These are phyloP conservation scores for Talaromyces nanjingensis DNA, from an alignment of 495 filamentous ascomycete genomes.

Conservation along the genomic window DNA sequence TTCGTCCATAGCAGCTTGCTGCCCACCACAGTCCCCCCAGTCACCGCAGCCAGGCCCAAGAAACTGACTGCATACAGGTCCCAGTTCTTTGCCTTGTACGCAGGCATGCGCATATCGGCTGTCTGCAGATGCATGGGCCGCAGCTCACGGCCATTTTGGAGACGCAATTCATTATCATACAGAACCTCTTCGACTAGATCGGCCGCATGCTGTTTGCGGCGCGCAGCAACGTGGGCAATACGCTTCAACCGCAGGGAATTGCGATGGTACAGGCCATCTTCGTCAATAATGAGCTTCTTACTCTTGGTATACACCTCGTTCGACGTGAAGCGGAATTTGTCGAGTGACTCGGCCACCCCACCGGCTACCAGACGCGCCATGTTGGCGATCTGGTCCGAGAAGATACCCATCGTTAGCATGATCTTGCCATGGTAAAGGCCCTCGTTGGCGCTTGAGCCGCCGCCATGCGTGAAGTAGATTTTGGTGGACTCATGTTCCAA, in stretches of 20 bases:
- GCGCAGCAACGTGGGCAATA: conserved; percentile 25
- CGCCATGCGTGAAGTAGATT: conserved; percentile 30
- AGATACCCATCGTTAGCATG: conserved; percentile 26
- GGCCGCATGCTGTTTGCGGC: conserved; percentile 26
- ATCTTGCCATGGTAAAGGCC: conserved; percentile 27
- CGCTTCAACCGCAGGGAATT: conserved; percentile 24
- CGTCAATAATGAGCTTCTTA: conserved; percentile 16
- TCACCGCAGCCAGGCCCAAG: conserved; percentile 10
- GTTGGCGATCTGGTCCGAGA: conserved; percentile 29
- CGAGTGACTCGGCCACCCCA: conserved; percentile 21
- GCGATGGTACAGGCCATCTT: conserved; percentile 12
- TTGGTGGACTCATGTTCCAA: conserved; percentile 20
- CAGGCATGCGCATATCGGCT: conserved; percentile 31
- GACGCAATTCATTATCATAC: conserved; percentile 25
- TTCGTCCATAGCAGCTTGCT: conserved; percentile 11
- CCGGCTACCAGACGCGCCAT: conserved; percentile 21
- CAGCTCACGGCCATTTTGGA: conserved; percentile 12
- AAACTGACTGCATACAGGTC: conserved; percentile 13
- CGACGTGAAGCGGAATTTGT: conserved; percentile 26
- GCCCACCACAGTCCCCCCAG: conserved; percentile 6
- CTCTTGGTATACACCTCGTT: conserved; percentile 20
- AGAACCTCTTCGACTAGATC: conserved; percentile 34
- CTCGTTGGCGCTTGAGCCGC: conserved; percentile 29
- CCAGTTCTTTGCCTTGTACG: conserved; percentile 28
- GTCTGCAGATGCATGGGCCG: conserved; percentile 34